Conservation (phyloP, 352 stramenopile genomes). For the Phytophthora hibernalis region DNA sequence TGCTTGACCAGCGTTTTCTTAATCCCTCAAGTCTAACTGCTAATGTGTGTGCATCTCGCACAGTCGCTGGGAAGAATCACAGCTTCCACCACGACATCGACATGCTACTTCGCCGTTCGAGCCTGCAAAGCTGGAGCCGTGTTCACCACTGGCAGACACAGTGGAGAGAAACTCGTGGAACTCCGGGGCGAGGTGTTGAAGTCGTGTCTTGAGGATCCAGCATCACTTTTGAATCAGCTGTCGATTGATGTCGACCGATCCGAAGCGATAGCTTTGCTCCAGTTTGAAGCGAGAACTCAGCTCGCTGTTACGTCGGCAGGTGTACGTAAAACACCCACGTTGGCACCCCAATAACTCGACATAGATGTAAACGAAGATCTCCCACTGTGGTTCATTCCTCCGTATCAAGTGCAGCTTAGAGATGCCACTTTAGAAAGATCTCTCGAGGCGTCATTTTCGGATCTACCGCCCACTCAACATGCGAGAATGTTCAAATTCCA, state of each 20-base stretch:
- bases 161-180: conserved; percentile 10
- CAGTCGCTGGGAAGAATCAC: conserved; percentile 25
- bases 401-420: conserved; percentile 22
- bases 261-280: conserved; percentile 16
- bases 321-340: too few species aligned
- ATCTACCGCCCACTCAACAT: conserved; percentile 22
- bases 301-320: too few species aligned
- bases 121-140: conserved; percentile 4
- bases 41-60: conserved; percentile 16
- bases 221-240: conserved; percentile 7
- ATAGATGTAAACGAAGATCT: background rate
- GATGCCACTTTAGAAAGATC: conserved; percentile 22
- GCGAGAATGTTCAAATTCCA: conserved; percentile 5
- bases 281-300: conserved; percentile 13
- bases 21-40: background rate
- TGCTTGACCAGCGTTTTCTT: conserved; percentile 14
- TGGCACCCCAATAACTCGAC: too few species aligned
- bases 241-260: conserved; percentile 16
- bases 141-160: conserved; percentile 14
- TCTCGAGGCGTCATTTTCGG: conserved; percentile 21
- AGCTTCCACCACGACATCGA: conserved; percentile 32
- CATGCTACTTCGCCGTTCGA: conserved; percentile 8
- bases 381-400: conserved; percentile 35
- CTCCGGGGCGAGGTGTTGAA: background rate
- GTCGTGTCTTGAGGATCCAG: conserved; percentile 11